Percentiles rank a stretch among this genome's conserved stretches.
Evolutionary conservation across 768 basidiomycete genomes (phyloP).

Genomic region (Mycena rebaudengoi): DNA sequence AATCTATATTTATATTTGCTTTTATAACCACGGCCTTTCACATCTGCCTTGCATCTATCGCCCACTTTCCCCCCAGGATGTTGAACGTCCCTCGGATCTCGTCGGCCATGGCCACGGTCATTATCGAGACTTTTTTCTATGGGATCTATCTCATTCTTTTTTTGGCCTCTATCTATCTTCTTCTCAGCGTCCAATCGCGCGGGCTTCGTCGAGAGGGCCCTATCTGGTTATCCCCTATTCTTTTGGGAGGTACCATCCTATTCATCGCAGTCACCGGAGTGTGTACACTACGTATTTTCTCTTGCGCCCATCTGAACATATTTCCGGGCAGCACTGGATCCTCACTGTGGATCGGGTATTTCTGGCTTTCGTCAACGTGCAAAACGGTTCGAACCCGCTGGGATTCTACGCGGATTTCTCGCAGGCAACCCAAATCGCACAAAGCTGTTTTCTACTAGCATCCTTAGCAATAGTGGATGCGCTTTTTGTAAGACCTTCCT

Average conservation of each 20-base stretch:
- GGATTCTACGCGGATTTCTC: slow-evolving; percentile 9
- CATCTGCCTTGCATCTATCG: too few species aligned
- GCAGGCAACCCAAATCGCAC: neutral
- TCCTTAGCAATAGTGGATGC: slow-evolving; percentile 6
- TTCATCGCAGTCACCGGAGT: slow-evolving; percentile 14
- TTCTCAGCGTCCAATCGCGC: slow-evolving; percentile 3
- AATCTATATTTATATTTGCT: too few species aligned
- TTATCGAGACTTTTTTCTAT: slow-evolving; percentile 21
- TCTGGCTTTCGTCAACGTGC: neutral
- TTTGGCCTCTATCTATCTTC: slow-evolving; percentile 4
- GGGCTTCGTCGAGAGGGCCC: neutral
- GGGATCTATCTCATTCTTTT: slow-evolving; percentile 16
- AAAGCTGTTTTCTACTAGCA: neutral
- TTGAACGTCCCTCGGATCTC: slow-evolving; percentile 20
- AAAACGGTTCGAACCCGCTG: neutral
- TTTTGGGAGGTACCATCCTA: slow-evolving; percentile 4
- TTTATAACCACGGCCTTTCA: too few species aligned
- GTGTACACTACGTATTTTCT: neutral
- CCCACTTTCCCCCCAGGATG: slow-evolving; percentile 17
- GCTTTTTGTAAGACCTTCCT: neutral
- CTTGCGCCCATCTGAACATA: neutral
- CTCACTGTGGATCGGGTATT: slow-evolving; percentile 1
- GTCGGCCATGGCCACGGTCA: slow-evolving; percentile 10
- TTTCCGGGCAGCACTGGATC: slow-evolving; percentile 8
- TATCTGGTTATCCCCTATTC: slow-evolving; percentile 14